phyloP scores from a whole-genome alignment of 106 monocot genomes.

The Dioscorea alata region DNA sequence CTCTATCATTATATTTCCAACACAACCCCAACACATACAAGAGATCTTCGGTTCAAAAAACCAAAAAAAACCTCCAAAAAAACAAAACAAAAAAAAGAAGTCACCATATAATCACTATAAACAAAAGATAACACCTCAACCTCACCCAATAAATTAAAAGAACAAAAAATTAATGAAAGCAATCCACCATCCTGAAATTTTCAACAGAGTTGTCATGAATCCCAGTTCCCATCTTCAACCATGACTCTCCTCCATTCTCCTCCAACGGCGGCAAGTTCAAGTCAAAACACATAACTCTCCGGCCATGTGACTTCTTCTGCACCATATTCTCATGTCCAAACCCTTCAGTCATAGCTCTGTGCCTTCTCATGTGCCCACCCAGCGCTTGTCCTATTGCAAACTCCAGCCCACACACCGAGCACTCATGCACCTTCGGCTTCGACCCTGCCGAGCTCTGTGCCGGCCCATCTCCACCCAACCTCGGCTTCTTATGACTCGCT shows the following conservation, averaged over 20 bases:
- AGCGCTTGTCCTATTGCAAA: slow-evolving; percentile 14
- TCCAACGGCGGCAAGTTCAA: slow-evolving; percentile 9
- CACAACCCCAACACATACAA: too few relatives aligned
- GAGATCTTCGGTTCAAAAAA: too few relatives aligned
- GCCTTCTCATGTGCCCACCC: slow-evolving; percentile 16
- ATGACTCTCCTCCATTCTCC: not conserved
- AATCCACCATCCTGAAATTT: not conserved
- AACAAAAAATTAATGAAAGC: not conserved
- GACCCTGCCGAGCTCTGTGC: not conserved
- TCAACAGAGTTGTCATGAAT: not conserved
- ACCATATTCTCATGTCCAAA: not conserved
- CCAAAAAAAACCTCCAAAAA: too few relatives aligned
- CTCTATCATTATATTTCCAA: too few relatives aligned
- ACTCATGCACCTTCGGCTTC: slow-evolving; percentile 13
- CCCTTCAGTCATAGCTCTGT: not conserved
- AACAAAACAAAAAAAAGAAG: too few relatives aligned
- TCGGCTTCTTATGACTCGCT: slow-evolving; percentile 59
- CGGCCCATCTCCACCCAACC: not conserved
- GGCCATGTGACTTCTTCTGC: not conserved
- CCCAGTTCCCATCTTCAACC: not conserved
- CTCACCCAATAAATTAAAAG: too few relatives aligned
- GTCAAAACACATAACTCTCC: slow-evolving; percentile 3
- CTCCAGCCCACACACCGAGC: slow-evolving; percentile 13
- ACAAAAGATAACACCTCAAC: too few relatives aligned
- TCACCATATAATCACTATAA: too few relatives aligned